phyloP scores from a whole-genome alignment of 306 rosid genomes.

The Rosa chinensis region DNA sequence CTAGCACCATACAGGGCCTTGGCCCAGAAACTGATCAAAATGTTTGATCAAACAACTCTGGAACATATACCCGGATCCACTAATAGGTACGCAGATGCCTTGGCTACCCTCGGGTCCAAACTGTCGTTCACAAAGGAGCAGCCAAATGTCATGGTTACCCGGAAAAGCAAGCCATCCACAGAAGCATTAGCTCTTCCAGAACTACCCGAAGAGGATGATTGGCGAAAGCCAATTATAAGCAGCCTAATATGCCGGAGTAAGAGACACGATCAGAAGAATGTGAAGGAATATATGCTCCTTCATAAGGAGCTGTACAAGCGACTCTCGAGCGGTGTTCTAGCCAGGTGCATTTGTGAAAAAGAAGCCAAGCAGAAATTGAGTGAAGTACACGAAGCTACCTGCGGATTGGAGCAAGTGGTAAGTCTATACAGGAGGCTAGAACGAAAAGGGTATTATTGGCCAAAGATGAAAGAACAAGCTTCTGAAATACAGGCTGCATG shows the following conservation, averaged over 20 bases:
- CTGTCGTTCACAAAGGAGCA: not conserved
- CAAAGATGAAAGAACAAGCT: too few species aligned
- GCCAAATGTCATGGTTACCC: not conserved
- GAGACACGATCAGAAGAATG: rapidly evolving
- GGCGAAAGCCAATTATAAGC: not conserved
- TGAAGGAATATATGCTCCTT: not conserved
- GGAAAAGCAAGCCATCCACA: not conserved
- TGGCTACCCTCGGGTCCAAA: not conserved
- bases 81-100: not conserved
- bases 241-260: rapidly evolving
- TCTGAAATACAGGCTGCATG: too few species aligned
- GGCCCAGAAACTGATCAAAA: not conserved
- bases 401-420: not conserved
- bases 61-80: not conserved
- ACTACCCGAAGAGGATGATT: not conserved
- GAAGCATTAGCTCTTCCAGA: not conserved
- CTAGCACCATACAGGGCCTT: not conserved
- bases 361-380: not conserved
- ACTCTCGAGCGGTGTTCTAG: rapidly evolving
- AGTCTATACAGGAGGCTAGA: not conserved
- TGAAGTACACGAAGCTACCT: not conserved
- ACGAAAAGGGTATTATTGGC: too few species aligned
- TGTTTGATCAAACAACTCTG: not conserved
- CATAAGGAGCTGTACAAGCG: not conserved
- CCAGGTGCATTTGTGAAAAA: not conserved